Evolutionary conservation across 2,329 filamentous ascomycete species (phyloP), one percentile per base, ranked within the genome.

Genomic region (Apiospora saccharicola): DNA sequence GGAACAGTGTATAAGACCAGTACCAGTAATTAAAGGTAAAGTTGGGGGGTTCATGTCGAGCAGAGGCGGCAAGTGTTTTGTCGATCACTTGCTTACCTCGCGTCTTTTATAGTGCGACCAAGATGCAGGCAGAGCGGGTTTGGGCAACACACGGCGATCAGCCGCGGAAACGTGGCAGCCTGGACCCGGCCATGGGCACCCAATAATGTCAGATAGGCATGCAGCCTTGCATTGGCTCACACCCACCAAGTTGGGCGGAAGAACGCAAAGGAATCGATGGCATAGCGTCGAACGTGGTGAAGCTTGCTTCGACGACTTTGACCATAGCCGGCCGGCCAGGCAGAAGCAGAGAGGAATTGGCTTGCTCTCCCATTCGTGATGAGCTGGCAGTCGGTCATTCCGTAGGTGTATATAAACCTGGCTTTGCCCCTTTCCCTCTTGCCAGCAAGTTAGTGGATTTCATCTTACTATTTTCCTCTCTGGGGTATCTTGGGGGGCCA

Each of bases 131-230:
- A 34, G 2, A 61, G 53, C 53, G 26, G 19, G 34, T 12, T 61
- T 37, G 34, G 57, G 57, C 30, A 41, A 2, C 57, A 41, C 6
- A n/a, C 19, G 57, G 19, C 57, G 34, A 24, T 24, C 57, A 41
- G 34, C 57, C 34, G 57, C n/a, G 57, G 12, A 64, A 64, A 64
- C 34, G 57, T 64, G 57, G 57, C 22, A 34, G 30, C 24, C 57
- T 64, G 57, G 57, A 24, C 57, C 57, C 8, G 19, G 34, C 22
- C 19, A 22, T 12, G 57, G 34, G 34, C 34, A 10, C n/a, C 57
- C 57, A 64, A 41, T 64, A 64, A 6, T 64, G 57, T 64, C 57
- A 41, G 34, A 41, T 19, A 64, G 26, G n/a, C 34, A 64, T 64
- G 57, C 57, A 64, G 57, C 57, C 57, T 41, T 64, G 57, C 30